A percentile compares a stretch with the other conserved stretches of the same genome.
Conservation (phyloP, 2,329 filamentous ascomycete species). For the Nemania sp. region DNA sequence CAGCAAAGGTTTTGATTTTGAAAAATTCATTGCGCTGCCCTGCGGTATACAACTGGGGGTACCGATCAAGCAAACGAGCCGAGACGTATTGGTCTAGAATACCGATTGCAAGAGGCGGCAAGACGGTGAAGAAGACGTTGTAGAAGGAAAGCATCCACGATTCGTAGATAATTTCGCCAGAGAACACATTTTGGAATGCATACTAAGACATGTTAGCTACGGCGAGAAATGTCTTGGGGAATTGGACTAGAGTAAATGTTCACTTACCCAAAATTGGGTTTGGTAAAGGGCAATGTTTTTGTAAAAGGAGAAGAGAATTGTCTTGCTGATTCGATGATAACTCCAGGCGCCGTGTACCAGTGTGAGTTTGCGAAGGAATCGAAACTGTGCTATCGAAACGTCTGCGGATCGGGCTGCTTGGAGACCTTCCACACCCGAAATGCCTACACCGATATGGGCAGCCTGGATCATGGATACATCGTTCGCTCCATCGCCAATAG, state of each 20-base stretch:
- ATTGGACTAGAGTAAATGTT: not conserved
- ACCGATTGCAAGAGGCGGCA: slow-evolving; percentile 92
- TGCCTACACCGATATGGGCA: slow-evolving; percentile 96
- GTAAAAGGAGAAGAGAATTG: slow-evolving; percentile 98
- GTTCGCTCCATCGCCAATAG: slow-evolving; percentile 97
- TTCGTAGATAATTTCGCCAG: slow-evolving; percentile 97
- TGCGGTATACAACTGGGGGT: slow-evolving; percentile 94
- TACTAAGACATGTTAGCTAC: slow-evolving; percentile 67
- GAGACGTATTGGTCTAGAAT: slow-evolving; percentile 99
- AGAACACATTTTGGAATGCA: slow-evolving; percentile 98
- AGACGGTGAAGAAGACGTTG: slow-evolving; percentile 96
- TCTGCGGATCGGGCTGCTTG: slow-evolving; percentile 96
- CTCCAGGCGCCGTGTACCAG: slow-evolving; percentile 97
- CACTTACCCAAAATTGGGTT: slow-evolving; percentile 96
- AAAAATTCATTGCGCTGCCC: slow-evolving; percentile 96
- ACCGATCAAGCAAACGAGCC: slow-evolving; percentile 90
- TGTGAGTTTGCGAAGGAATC: slow-evolving; percentile 91
- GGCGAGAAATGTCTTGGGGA: not conserved
- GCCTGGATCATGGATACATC: slow-evolving; percentile 99
- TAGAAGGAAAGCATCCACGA: slow-evolving; percentile 99
- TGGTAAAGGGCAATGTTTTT: slow-evolving; percentile 99
- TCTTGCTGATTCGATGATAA: slow-evolving; percentile 96
- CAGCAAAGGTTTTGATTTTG: slow-evolving; percentile 88
- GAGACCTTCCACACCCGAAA: slow-evolving; percentile 95
- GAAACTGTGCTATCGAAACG: slow-evolving; percentile 95